Conservation (phyloP, 192 early-diverging fungal species). For the Chytriomyces hyalinus region DNA sequence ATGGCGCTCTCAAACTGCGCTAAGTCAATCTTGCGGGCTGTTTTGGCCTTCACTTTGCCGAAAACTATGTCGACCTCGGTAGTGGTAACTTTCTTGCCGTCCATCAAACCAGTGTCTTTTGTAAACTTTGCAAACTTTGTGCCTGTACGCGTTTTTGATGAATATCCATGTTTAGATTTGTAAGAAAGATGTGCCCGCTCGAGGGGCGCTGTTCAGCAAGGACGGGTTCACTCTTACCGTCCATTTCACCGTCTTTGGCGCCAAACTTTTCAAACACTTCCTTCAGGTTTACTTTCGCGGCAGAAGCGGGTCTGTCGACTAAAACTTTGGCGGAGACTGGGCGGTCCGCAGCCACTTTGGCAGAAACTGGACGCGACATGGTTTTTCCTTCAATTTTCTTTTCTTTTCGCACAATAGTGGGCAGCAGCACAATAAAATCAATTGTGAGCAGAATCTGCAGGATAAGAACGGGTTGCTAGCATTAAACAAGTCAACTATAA, state of each 20-base stretch:
- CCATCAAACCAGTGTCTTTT: constrained; percentile 50
- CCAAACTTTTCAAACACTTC: constrained; percentile 35
- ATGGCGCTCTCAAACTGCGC: constrained; percentile 46
- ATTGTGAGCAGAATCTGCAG: too few species aligned
- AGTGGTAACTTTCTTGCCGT: constrained; percentile 49
- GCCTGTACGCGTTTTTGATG: constrained; percentile 6
- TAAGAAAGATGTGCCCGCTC: neutral
- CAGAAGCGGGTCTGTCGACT: neutral
- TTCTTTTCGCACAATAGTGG: neutral
- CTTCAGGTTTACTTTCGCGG: neutral
- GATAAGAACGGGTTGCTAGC: too few species aligned
- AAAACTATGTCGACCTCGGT: constrained; percentile 62
- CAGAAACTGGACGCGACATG: neutral
- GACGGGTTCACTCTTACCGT: neutral
- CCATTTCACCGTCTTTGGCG: constrained; percentile 28
- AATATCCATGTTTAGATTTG: neutral
- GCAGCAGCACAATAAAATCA: neutral
- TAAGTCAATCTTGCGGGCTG: constrained; percentile 49
- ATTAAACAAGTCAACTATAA: too few species aligned
- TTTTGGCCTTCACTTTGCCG: constrained; percentile 61
- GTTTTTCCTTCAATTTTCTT: neutral
- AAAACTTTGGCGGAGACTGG: neutral
- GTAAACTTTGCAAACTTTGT: constrained; percentile 57
- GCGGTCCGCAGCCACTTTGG: neutral
- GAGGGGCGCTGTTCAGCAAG: too few species aligned